Evolutionary conservation across 2,329 filamentous ascomycete species (phyloP), one percentile per base, ranked within the genome.

Genomic region (Aspergillus sp.): DNA sequence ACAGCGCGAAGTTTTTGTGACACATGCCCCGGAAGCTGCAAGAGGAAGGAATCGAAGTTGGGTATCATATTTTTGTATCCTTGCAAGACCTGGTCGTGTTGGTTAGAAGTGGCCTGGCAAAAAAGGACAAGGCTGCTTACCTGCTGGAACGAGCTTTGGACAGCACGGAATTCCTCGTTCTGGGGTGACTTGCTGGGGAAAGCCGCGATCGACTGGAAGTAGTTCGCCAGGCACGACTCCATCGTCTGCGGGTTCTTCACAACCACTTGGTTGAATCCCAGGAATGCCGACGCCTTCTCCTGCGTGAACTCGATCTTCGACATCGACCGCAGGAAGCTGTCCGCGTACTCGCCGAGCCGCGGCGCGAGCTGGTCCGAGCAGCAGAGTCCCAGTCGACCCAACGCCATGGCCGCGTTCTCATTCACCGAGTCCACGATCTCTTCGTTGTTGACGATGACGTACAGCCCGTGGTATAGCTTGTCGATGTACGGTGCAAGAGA

Each of bases 321-420:
- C 74, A 98, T 93, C 2, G 80, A 77, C 32, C 68, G 71, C 33
- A 98, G 63, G 65, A 95, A 96, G 22, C 82, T 75, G 22, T 80
- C 76, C 0, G 89, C 86, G 56, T 93, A 93, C 19, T 75, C 80
- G 12, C 74, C 71, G 24, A 98, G 73, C 40, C 85, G 81, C 1
- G 86, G 80, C 1, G 86, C 85, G 34, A 98, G 68, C 32, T 78
- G 68, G 29, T 84, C 77, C 6, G 81, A 72, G 52, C 82, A 89
- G 39, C 81, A 78, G 14, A 93, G 69, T 6, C 91, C 91, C 8
- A 98, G 69, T 11, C 91, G 76, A 19, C 91, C 91, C 7, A 98
- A 69, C 2, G 91, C 86, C 52, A 95, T 93, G 3, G 86, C 89
- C 1, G 89, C 88, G 53, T 98, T 98, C 62, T 98, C 91, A 37